These are phyloP conservation scores for Orbilia quercus DNA, from an alignment of 2,329 filamentous ascomycete species.

Conservation along the genomic window DNA sequence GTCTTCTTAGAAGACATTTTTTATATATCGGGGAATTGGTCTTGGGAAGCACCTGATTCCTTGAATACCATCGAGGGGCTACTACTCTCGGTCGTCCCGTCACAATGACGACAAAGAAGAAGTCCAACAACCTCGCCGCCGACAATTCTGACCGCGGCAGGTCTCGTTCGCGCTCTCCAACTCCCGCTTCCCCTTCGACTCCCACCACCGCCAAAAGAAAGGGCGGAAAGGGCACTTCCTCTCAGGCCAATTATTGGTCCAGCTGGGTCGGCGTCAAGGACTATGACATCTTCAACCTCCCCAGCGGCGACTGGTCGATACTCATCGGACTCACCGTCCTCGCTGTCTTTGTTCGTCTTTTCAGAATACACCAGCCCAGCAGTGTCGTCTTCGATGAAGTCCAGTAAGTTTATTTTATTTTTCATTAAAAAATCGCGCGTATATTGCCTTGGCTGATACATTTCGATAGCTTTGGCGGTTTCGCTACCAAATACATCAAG, in stretches of 20 bases:
- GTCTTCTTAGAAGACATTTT: neutral
- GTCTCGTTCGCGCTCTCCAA: slow-evolving; percentile 51
- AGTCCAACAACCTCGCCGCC: slow-evolving; percentile 65
- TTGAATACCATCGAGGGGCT: neutral
- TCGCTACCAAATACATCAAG: slow-evolving; percentile 99
- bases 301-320: slow-evolving; percentile 82
- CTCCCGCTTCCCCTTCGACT: slow-evolving; percentile 12
- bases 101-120: slow-evolving; percentile 59
- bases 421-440: slow-evolving; percentile 16
- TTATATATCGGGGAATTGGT: neutral
- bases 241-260: slow-evolving; percentile 61
- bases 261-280: slow-evolving; percentile 71
- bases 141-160: slow-evolving; percentile 64
- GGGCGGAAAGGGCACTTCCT: slow-evolving; percentile 19
- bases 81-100: slow-evolving; percentile 2
- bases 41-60: neutral
- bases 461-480: slow-evolving; percentile 85
- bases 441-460: slow-evolving; percentile 30
- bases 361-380: slow-evolving; percentile 93
- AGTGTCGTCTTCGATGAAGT: slow-evolving; percentile 99
- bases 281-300: slow-evolving; percentile 90
- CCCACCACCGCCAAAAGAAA: slow-evolving; percentile 30
- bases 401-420: slow-evolving; percentile 75
- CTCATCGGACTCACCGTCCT: slow-evolving; percentile 78
- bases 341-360: slow-evolving; percentile 83